Evolutionary conservation across 108 stramenopile genomes (phyloP).

Genomic region (Pseudonitzschia multiseries): DNA sequence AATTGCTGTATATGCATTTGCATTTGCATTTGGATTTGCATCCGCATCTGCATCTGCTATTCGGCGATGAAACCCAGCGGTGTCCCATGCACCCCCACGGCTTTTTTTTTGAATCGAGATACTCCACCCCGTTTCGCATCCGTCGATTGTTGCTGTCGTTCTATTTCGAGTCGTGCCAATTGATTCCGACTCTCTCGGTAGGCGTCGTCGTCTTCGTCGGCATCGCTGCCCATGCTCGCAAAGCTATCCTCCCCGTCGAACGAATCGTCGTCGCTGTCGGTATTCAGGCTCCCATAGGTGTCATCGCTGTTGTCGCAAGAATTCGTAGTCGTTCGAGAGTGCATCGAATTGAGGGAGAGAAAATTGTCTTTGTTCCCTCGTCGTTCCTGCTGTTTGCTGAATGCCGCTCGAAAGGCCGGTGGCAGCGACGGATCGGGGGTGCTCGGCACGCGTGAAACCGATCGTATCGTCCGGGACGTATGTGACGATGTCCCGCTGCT

Average conservation of each 20-base stretch:
- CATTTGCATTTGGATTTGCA: too few relatives aligned
- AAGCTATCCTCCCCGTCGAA: constrained; percentile 37
- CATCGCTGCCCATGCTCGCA: constrained; percentile 36
- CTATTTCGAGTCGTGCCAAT: constrained; percentile 29
- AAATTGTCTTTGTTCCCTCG: constrained; percentile 26
- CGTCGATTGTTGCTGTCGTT: constrained; percentile 8
- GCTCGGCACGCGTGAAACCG: constrained; percentile 7
- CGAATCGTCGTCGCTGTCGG: constrained; percentile 23
- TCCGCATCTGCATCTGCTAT: too few relatives aligned
- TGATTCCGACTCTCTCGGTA: constrained; percentile 40
- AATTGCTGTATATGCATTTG: too few relatives aligned
- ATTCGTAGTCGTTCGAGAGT: constrained; percentile 14
- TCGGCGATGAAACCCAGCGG: constrained; percentile 39
- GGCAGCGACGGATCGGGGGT: constrained; percentile 27
- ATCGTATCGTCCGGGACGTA: constrained; percentile 2
- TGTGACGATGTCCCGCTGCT: neutral
- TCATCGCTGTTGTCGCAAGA: neutral
- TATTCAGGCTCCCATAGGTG: neutral
- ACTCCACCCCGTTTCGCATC: constrained; percentile 3
- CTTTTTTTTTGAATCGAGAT: constrained; percentile 29
- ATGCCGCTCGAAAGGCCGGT: constrained; percentile 33
- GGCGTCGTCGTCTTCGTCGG: constrained; percentile 36
- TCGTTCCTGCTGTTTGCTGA: constrained; percentile 17
- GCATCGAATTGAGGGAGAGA: constrained; percentile 28
- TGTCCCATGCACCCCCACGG: constrained; percentile 23